Evolutionary conservation across 2,329 filamentous ascomycete genomes (phyloP), one percentile per base, ranked within the genome.

Genomic region (Arthrinium puccinioides): DNA sequence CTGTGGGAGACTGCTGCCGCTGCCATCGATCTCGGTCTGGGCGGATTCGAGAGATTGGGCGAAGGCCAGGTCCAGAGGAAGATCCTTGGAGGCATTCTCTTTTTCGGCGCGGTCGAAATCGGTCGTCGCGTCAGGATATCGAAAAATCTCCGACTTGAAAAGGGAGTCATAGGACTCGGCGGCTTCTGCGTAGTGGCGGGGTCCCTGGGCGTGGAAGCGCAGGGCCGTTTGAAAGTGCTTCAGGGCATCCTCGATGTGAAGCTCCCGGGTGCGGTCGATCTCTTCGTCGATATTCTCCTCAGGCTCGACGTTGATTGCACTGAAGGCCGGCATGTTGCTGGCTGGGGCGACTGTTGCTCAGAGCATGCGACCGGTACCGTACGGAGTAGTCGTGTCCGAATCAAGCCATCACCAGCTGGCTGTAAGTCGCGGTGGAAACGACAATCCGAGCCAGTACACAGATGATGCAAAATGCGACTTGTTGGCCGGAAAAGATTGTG

Each of bases 161-260:
- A 98, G 77, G 25, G 78, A 77, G 32, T 82, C 71, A 63, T 98
- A 98, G 31, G 92, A 90, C 36, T 81, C 74, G 29, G 75, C 72
- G 15, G 94, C 90, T 53, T 87, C 80, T 32, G 78, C 63, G 57
- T 87, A 92, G 37, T 79, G 85, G 14, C 67, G 66, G 1, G 85
- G 79, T 2, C 92, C 89, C 62, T 94, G 87, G 2, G 90, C 83
- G 56, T 98, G 92, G 47, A 89, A 79, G 59, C 90, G 95, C 40
- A 98, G 67, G 32, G 92, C 92, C 50, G 74, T 82, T 55, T 97
- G 89, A 57, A 96, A 98, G 24, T 90, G 76, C 63, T 96, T 97
- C 44, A 98, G 69, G 32, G 92, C 89, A 64, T 98, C 92, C 54
- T 98, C 92, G 54, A 97, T 90, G 71, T 84, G 89, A 36, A 98